Base-by-base conservation (phyloP, 352 stramenopile species). In the Saprolegnia diclina region DNA sequence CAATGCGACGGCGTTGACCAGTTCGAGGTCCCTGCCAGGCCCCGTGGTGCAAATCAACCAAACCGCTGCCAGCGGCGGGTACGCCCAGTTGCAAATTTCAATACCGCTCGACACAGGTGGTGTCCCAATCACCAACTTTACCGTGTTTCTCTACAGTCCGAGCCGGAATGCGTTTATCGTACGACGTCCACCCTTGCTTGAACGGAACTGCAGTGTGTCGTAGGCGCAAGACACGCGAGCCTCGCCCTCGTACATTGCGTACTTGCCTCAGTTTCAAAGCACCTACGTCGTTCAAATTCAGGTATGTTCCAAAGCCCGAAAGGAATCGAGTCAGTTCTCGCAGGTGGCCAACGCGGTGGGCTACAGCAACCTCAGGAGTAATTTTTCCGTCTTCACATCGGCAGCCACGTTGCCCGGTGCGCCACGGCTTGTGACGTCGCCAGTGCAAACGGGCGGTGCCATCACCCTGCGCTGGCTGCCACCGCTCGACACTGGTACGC, bases 271-370 rank as follows among this genome's bases (percentile, higher is more conserved):
- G 19, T 14, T 6, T 10, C 56, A 67, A 3, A 67, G 21, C 32
- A 5, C 38, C 5, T 67, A 67, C n/a, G 55, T 22, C 7, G 56
- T 67, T 56, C 61, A 67, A 56, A 10, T 57, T 32, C 16, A 67
- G 21, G 61, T 67, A 3, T 35, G 6, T 13, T 35, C 4, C 29
- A 26, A 18, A 13, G 6, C 7, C 16, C 14, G 24, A 53, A 29
- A 18, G n/a, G n/a, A n/a, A n/a, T n/a, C n/a, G n/a, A n/a, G n/a
- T n/a, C n/a, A n/a, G 18, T 16, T 46, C 4, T 11, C 16, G 21
- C 37, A 67, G 61, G 40, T 45, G 7, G 21, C 24, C 42, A 67
- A 67, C 40, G 29, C 19, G 0, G n/a, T 67, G 5, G 61, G 61
- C 19, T n/a, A 6, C 13, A 67, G 48, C 45, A 56, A 16, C 22